Conservation (phyloP, 495 filamentous ascomycete genomes). For the Talaromyces adpressus region DNA sequence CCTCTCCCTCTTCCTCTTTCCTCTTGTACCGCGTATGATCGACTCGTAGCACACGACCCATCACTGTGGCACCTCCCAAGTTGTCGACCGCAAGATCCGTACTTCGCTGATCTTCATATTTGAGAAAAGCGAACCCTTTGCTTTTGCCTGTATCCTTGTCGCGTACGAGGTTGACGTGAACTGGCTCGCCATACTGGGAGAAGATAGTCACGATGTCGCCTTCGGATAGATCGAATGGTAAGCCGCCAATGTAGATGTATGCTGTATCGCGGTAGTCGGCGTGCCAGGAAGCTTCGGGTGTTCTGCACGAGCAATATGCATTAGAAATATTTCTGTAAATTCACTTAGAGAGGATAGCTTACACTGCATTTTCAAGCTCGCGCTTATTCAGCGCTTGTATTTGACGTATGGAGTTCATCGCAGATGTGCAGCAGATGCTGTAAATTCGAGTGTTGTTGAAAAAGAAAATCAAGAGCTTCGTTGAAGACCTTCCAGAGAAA, state of each 20-base stretch:
- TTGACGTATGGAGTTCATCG: slow-evolving; percentile 88
- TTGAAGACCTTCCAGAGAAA: background rate
- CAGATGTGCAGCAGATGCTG: background rate
- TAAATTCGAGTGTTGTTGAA: background rate
- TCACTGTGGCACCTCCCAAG: slow-evolving; percentile 74
- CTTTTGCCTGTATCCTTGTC: slow-evolving; percentile 96
- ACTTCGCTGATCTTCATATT: slow-evolving; percentile 97
- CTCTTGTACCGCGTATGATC: slow-evolving; percentile 90
- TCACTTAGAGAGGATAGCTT: slow-evolving; percentile 22
- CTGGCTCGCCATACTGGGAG: slow-evolving; percentile 93
- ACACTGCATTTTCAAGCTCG: slow-evolving; percentile 85
- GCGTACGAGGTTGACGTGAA: slow-evolving; percentile 79
- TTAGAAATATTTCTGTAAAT: slow-evolving; percentile 4
- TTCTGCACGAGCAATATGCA: slow-evolving; percentile 28
- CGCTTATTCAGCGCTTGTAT: slow-evolving; percentile 91
- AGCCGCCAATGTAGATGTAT: slow-evolving; percentile 91
- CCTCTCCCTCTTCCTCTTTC: slow-evolving; percentile 76
- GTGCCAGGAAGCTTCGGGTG: slow-evolving; percentile 90
- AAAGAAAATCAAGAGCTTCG: background rate
- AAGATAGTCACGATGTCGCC: slow-evolving; percentile 96
- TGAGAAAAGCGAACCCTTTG: slow-evolving; percentile 88
- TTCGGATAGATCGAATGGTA: slow-evolving; percentile 90
- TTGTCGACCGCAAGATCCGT: slow-evolving; percentile 96
- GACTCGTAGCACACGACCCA: slow-evolving; percentile 75
- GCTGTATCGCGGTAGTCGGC: slow-evolving; percentile 95